Evolutionary conservation across 805 yeast genomes (phyloP).

Genomic region (Cyberlindnera americana): DNA sequence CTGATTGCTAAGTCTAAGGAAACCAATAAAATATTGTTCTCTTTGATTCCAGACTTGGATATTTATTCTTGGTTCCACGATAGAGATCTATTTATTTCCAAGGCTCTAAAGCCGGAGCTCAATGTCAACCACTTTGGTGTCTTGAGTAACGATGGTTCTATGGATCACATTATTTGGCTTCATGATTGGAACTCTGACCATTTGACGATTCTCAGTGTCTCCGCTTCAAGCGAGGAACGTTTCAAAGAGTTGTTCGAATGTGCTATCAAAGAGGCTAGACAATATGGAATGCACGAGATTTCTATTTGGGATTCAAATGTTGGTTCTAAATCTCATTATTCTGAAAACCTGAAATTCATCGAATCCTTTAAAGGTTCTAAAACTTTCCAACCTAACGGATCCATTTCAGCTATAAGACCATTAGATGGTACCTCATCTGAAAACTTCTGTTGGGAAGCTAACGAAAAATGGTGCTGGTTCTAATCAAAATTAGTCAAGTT

Average conservation of each 20-base stretch:
- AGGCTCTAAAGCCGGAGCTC: conserved; percentile 23
- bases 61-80: conserved; percentile 41
- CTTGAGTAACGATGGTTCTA: conserved; percentile 18
- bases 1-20: conserved; percentile 22
- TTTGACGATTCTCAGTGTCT: conserved; percentile 25
- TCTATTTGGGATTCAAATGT: conserved; percentile 39
- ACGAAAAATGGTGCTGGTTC: conserved; percentile 49
- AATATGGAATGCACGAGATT: conserved; percentile 26
- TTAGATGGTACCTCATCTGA: conserved; percentile 21
- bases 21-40: conserved; percentile 25
- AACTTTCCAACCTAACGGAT: conserved; percentile 32
- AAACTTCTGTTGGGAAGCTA: conserved; percentile 37
- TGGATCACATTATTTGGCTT: conserved; percentile 42
- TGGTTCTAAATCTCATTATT: conserved; percentile 10
- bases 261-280: conserved; percentile 35
- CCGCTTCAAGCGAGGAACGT: conserved; percentile 18
- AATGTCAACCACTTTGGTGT: conserved; percentile 29
- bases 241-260: conserved; percentile 29
- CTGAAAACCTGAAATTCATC: conserved; percentile 9
- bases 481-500: too few relatives aligned
- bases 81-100: conserved; percentile 36
- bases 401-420: conserved; percentile 38
- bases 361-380: conserved; percentile 8
- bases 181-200: conserved; percentile 37
- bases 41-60: conserved; percentile 35